A percentile compares a stretch with the other conserved stretches of the same genome.
These are phyloP conservation scores for Lichina pygmaea DNA, from an alignment of 495 filamentous ascomycete genomes.

Conservation along the genomic window DNA sequence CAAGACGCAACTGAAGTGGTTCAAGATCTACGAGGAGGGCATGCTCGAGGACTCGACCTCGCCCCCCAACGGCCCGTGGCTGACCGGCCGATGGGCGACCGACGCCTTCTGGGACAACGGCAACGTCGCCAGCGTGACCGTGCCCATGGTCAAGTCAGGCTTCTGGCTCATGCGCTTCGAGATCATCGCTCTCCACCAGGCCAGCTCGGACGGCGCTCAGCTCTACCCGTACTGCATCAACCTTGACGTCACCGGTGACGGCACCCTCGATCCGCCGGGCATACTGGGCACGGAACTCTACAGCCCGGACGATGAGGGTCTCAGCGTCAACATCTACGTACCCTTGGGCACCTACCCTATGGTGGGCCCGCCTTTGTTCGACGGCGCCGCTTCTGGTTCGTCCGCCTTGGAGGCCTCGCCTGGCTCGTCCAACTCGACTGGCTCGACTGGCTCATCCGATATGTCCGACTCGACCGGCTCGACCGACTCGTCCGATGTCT, in stretches of 20 bases:
- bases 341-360: constrained; percentile 22
- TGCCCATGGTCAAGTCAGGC: constrained; percentile 32
- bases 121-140: constrained; percentile 41
- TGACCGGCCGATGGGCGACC: constrained; percentile 26
- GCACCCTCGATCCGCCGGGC: constrained; percentile 28
- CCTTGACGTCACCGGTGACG: constrained; percentile 38
- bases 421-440: no score
- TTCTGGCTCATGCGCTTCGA: constrained; percentile 64
- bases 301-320: constrained; percentile 29
- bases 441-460: no score
- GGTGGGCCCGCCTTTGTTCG: constrained; percentile 26
- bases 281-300: constrained; percentile 37
- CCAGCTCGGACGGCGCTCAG: constrained; percentile 37
- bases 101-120: constrained; percentile 39
- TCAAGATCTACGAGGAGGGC: constrained; percentile 24
- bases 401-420: no score
- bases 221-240: constrained; percentile 62
- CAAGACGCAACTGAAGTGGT: constrained; percentile 36
- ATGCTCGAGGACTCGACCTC: background rate
- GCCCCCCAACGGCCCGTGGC: constrained; percentile 11
- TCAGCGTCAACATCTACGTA: constrained; percentile 38
- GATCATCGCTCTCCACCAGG: constrained; percentile 54
- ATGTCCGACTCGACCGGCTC: no score
- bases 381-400: constrained; percentile 7
- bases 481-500: no score